Conservation (phyloP, 345 rosid genomes). For the Gossypium thurberi region DNA sequence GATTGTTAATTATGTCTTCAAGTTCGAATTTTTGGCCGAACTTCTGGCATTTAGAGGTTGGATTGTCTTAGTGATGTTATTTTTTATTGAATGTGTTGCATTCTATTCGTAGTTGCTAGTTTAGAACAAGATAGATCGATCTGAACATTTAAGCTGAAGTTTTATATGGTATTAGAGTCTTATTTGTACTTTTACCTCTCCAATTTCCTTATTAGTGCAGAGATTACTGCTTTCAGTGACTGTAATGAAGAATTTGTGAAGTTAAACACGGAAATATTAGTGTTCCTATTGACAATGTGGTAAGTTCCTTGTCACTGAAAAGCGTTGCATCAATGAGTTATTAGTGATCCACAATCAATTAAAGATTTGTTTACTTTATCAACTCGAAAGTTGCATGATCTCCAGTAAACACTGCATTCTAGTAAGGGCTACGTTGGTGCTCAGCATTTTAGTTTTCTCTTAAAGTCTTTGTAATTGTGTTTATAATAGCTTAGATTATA, state of each 20-base stretch:
- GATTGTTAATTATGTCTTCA: slow-evolving; percentile 6
- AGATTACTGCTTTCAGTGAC: slow-evolving; percentile 99
- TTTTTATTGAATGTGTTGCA: too few relatives aligned
- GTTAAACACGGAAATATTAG: slow-evolving; percentile 80
- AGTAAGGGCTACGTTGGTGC: background rate
- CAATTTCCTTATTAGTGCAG: slow-evolving; percentile 28
- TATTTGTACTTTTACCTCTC: background rate
- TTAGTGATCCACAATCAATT: background rate
- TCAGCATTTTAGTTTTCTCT: background rate
- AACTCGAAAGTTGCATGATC: background rate
- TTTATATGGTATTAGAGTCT: slow-evolving; percentile 12
- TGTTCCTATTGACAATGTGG: slow-evolving; percentile 94
- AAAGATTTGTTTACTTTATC: background rate
- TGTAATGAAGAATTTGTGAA: slow-evolving; percentile 78
- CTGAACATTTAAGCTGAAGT: background rate
- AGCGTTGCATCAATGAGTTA: background rate
- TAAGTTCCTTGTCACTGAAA: slow-evolving; percentile 26
- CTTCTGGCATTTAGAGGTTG: background rate
- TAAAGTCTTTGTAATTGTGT: background rate
- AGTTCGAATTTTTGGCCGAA: background rate
- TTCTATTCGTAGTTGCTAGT: background rate
- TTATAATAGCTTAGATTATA: background rate
- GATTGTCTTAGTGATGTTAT: background rate
- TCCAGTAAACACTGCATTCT: background rate
- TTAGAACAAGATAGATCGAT: background rate